Percentiles rank a stretch among this genome's conserved stretches.
Conservation (phyloP, 2,329 filamentous ascomycete species). For the Talaromyces sp. region DNA sequence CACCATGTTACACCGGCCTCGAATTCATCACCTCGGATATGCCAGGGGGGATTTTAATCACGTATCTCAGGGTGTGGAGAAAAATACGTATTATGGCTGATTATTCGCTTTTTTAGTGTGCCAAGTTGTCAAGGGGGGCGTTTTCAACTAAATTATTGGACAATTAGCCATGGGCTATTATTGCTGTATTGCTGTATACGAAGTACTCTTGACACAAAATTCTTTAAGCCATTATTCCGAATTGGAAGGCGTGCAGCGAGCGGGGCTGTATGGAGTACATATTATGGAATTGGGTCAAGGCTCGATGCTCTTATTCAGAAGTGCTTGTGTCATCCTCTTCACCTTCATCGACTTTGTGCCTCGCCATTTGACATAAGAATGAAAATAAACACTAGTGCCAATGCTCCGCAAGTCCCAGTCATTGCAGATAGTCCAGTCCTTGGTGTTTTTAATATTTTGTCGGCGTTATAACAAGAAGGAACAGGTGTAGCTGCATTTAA, state of each 20-base stretch:
- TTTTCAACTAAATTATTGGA: neutral
- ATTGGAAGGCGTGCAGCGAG: neutral
- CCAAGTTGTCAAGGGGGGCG: neutral
- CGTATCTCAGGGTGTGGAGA: neutral
- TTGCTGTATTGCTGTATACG: neutral
- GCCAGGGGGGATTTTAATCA: neutral
- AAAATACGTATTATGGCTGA: neutral
- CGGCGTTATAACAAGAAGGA: neutral
- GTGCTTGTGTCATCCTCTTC: neutral
- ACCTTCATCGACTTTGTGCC: neutral
- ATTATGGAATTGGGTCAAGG: neutral
- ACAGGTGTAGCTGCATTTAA: neutral
- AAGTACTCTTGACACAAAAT: neutral
- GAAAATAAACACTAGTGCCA: neutral
- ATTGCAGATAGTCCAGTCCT: neutral
- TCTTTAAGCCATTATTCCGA: neutral
- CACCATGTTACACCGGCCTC: neutral
- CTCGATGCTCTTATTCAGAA: neutral
- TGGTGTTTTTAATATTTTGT: neutral
- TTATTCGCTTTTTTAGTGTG: neutral
- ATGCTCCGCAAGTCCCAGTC: neutral
- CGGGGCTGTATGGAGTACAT: neutral
- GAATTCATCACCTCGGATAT: neutral
- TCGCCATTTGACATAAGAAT: neutral
- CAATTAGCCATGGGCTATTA: neutral